Evolutionary conservation across 768 basidiomycete species (phyloP), one percentile per base, ranked within the genome.

Genomic region (Coprinellus aureogranulatus): DNA sequence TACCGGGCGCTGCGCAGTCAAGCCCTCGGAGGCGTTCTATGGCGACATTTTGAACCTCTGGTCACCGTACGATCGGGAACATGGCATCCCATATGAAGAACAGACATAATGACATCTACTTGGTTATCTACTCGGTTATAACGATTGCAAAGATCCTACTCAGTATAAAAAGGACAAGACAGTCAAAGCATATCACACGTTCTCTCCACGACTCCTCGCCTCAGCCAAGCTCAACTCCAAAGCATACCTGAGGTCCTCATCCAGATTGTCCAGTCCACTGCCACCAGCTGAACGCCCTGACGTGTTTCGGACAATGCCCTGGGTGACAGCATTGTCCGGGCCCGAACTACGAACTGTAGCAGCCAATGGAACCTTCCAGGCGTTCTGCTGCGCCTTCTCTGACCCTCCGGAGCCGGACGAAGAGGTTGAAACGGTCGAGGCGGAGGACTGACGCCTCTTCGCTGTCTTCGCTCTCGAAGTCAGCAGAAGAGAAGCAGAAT

Each of bases 171-270:
- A 34, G 34, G 8, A 14, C 6, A 34, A 34, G 34, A 34, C 34
- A 34, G 34, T 6, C 14, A 34, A 34, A 34, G 8, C 34, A 34
- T 6, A 34, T 34, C 34, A 34, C 8, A 34, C 34, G 14, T n/a
- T n/a, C n/a, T 34, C 71, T 14, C 70, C 71, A 3, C 72, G 70
- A 61, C 74, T 77, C 57, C 65, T 71, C n/a, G 83, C 85, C 64
- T 90, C 89, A 0, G 80, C 85, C 26, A 90, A 76, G 65, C 89
- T 90, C 68, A 90, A 67, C 69, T 86, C 84, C 14, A 90, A 78
- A 11, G 83, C 88, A 59, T 84, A 78, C 47, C 70, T 77, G 66
- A 90, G 62, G 61, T 90, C 87, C 14, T 81, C 86, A 56, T 90
- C 87, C 62, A 83, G 77, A 11, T 80, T 77, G 10, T 76, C 76